These are phyloP conservation scores for Suillus decipiens DNA, from an alignment of 768 basidiomycete species.

Conservation along the genomic window DNA sequence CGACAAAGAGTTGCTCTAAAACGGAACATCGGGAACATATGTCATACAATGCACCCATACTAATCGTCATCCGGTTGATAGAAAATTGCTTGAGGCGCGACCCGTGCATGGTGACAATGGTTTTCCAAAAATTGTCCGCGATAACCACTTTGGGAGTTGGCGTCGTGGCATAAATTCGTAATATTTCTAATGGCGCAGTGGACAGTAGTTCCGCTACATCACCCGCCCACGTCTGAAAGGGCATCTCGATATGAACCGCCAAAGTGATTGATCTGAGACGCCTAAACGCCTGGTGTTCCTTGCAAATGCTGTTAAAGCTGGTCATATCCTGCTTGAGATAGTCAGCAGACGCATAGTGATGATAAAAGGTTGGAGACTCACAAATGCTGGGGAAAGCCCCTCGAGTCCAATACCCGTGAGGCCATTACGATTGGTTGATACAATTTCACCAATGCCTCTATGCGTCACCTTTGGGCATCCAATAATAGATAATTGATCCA, in stretches of 20 bases:
- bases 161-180: conserved; percentile 63
- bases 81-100: conserved; percentile 56
- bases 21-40: conserved; percentile 56
- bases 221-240: conserved; percentile 46
- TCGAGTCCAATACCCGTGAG: conserved; percentile 62
- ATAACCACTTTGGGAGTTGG: conserved; percentile 40
- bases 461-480: conserved; percentile 75
- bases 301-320: conserved; percentile 43
- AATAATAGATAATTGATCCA: conserved; percentile 60
- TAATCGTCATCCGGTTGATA: conserved; percentile 63
- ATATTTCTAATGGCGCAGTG: conserved; percentile 51
- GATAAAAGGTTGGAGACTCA: conserved; percentile 33
- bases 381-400: conserved; percentile 60
- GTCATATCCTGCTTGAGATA: conserved; percentile 50
- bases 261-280: conserved; percentile 60
- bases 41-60: conserved; percentile 46
- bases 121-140: conserved; percentile 51
- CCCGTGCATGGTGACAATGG: conserved; percentile 53
- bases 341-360: conserved; percentile 5
- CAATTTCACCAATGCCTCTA: conserved; percentile 52
- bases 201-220: conserved; percentile 46
- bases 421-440: conserved; percentile 46
- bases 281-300: conserved; percentile 36
- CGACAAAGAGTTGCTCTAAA: conserved; percentile 68
- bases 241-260: conserved; percentile 42